phyloP scores from a whole-genome alignment of 192 early-diverging fungal species.

The Glomus cerebriforme region DNA sequence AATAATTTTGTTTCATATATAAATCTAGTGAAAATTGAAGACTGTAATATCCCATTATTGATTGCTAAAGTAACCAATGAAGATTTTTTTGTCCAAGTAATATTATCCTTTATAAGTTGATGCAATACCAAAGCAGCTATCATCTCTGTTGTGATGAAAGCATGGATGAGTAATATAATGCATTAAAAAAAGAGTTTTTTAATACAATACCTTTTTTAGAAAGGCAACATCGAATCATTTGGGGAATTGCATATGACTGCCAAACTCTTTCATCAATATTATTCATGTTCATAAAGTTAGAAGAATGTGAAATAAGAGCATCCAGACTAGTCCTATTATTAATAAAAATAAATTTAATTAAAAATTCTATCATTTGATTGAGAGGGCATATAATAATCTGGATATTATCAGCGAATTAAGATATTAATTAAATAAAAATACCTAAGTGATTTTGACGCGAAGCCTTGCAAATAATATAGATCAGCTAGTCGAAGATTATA shows the following conservation, averaged over 20 bases:
- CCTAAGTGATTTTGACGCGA: background rate
- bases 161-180: background rate
- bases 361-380: too few relatives aligned
- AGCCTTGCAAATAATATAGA: constrained; percentile 4
- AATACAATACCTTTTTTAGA: constrained; percentile 16
- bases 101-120: background rate
- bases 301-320: background rate
- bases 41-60: background rate
- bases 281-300: background rate
- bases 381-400: too few relatives aligned
- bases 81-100: background rate
- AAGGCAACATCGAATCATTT: constrained; percentile 14
- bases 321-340: background rate
- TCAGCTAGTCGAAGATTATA: background rate
- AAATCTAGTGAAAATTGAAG: background rate
- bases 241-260: background rate
- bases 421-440: background rate
- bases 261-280: background rate
- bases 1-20: constrained; percentile 6
- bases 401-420: too few relatives aligned
- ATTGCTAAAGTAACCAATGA: background rate
- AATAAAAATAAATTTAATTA: background rate
- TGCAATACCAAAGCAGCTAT: constrained; percentile 6
- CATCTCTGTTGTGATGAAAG: background rate
- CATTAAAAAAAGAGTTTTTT: background rate